Evolutionary conservation across 176 grass and related monocot species (phyloP), one percentile per base, ranked within the genome.

Genomic region (Oryza officinalis): DNA sequence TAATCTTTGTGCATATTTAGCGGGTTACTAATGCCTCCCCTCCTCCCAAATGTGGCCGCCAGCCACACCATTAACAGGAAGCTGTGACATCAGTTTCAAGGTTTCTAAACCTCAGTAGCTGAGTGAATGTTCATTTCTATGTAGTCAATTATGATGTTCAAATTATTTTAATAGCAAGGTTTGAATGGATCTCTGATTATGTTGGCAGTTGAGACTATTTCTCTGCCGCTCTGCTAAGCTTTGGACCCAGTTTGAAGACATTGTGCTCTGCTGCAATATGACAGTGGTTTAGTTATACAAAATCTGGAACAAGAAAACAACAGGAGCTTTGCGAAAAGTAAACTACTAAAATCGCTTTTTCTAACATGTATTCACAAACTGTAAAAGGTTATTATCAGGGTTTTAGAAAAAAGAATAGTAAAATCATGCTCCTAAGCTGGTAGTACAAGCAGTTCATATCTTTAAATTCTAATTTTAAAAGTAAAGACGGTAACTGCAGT

Each of bases 81-180:
- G 27, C 25, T 77, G 37, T 70, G 17, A 12, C 49, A 37, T 43
- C 60, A 72, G 54, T 64, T 72, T 46, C 33, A 43, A 22, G 18
- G 65, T 12, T 46, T 61, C 50, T 50, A 50, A 77, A 71, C 28
- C 27, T 69, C 37, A 77, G 17, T 50, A 49, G 82, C 77, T 17
- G 25, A 74, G 18, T 59, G 32, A 74, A 41, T 5, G n/a, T 67
- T 69, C 38, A 70, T 77, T 40, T 82, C 66, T 59, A 71, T 71
- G 30, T 26, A 72, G 35, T 68, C 32, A 75, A 81, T 5, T 23
- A 60, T 81, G 63, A 33, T 27, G 75, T 74, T 54, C 70, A 74
- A 80, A 73, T 68, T 68, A 74, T 46, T 59, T 20, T 2, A 1
- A 0, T 37, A 31, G 6, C 35, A 63, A 73, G 27, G 44, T 57